These are phyloP conservation scores for Boechera stricta DNA, from an alignment of 345 rosid genomes.

Conservation along the genomic window DNA sequence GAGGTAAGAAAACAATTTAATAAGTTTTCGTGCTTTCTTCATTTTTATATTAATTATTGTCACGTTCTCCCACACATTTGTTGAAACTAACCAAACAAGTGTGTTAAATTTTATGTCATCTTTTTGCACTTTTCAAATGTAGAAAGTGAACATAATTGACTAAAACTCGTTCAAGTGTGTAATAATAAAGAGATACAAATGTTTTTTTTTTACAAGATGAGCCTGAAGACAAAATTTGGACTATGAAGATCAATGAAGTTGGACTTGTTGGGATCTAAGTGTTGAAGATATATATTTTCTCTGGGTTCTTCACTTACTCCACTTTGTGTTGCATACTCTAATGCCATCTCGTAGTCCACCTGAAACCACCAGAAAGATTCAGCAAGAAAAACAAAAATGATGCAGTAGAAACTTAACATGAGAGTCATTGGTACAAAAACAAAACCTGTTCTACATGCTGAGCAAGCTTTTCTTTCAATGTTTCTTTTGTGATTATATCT, in stretches of 20 bases:
- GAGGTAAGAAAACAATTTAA: slow-evolving; percentile 33
- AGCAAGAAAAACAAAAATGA: neutral
- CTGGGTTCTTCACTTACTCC: slow-evolving; percentile 90
- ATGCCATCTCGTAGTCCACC: slow-evolving; percentile 98
- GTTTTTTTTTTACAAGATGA: slow-evolving; percentile 47
- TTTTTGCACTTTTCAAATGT: slow-evolving; percentile 26
- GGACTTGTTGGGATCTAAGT: slow-evolving; percentile 52
- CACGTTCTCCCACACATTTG: slow-evolving; percentile 41
- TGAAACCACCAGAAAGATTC: slow-evolving; percentile 47
- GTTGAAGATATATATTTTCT: slow-evolving; percentile 64
- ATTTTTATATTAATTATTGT: slow-evolving; percentile 11
- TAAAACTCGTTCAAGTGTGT: neutral
- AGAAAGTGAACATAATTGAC: slow-evolving; percentile 23
- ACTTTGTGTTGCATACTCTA: slow-evolving; percentile 93
- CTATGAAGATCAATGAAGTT: slow-evolving; percentile 59
- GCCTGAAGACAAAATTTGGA: slow-evolving; percentile 69
- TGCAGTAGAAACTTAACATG: neutral
- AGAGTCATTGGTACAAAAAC: slow-evolving; percentile 5
- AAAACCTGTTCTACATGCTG: slow-evolving; percentile 86
- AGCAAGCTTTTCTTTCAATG: slow-evolving; percentile 72
- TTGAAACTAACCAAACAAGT: slow-evolving; percentile 24
- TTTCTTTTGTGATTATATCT: slow-evolving; percentile 69
- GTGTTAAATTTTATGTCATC: slow-evolving; percentile 22
- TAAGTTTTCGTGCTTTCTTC: slow-evolving; percentile 31
- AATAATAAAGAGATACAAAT: neutral